A percentile compares a stretch with the other conserved stretches of the same genome.
Evolutionary conservation across 1,284 basidiomycete species (phyloP).

Genomic region (Porodaedalea pini): DNA sequence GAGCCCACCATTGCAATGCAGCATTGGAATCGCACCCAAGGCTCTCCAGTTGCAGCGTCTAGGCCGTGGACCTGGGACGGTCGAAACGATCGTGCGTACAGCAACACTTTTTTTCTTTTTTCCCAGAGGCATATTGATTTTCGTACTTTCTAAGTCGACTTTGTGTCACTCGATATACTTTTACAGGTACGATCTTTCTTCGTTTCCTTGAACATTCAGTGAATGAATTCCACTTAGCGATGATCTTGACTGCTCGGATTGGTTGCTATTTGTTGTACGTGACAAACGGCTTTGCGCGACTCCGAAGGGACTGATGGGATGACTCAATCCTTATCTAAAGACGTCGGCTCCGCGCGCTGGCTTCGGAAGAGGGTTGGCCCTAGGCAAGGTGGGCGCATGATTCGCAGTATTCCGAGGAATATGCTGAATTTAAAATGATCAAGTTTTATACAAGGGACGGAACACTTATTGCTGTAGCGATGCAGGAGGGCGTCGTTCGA

Average conservation of each 20-base stretch:
- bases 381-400: constrained; percentile 57
- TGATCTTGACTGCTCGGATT: constrained; percentile 69
- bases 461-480: constrained; percentile 68
- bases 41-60: constrained; percentile 58
- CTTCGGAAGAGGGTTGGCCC: constrained; percentile 69
- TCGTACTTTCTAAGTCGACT: constrained; percentile 50
- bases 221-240: background rate
- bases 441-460: constrained; percentile 77
- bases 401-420: background rate
- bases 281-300: background rate
- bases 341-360: constrained; percentile 64
- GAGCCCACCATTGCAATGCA: constrained; percentile 30
- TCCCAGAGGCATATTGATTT: background rate
- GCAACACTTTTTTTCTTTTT: background rate
- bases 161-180: constrained; percentile 85
- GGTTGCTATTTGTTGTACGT: constrained; percentile 75
- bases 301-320: constrained; percentile 10
- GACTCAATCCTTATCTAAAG: constrained; percentile 30
- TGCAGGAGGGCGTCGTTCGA: constrained; percentile 75
- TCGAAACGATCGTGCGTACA: constrained; percentile 67
- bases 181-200: constrained; percentile 50
- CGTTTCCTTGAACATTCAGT: background rate
- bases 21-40: constrained; percentile 62
- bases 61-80: constrained; percentile 44
- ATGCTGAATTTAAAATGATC: background rate